Conservation (phyloP, 768 basidiomycete genomes). For the Boletales sp. region DNA sequence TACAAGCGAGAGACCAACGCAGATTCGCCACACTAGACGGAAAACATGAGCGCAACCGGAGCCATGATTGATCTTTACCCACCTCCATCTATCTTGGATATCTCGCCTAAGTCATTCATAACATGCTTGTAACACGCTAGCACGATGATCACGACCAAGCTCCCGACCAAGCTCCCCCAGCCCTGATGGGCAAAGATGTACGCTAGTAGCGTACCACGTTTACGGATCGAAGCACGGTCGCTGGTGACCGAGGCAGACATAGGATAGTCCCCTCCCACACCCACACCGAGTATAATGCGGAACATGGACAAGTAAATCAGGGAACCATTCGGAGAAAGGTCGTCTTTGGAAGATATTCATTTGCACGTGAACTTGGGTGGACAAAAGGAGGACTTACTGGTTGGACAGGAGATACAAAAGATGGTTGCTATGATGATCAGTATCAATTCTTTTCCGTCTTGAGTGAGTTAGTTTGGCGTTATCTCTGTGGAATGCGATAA, state of each 20-base stretch:
- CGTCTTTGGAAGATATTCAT: constrained; percentile 28
- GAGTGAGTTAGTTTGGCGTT: constrained; percentile 2
- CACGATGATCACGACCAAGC: constrained; percentile 59
- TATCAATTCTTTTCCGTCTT: constrained; percentile 78
- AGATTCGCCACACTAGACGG: constrained; percentile 64
- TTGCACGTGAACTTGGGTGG: not conserved
- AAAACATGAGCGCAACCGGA: not conserved
- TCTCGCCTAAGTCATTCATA: constrained; percentile 57
- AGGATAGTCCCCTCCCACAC: constrained; percentile 79
- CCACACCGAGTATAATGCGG: constrained; percentile 72
- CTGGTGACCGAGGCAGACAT: constrained; percentile 69
- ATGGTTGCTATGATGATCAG: constrained; percentile 78
- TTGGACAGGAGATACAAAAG: constrained; percentile 61
- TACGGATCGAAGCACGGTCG: constrained; percentile 61
- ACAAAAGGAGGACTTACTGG: constrained; percentile 33
- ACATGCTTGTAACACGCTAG: constrained; percentile 58
- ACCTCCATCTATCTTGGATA: constrained; percentile 70
- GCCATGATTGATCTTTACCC: constrained; percentile 16
- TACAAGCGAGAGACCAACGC: constrained; percentile 68
- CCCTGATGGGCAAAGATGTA: constrained; percentile 79
- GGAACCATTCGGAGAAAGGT: constrained; percentile 45
- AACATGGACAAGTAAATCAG: constrained; percentile 65
- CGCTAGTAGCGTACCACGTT: constrained; percentile 70
- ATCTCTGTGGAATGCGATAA: not conserved
- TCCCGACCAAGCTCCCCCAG: constrained; percentile 69